Evolutionary conservation across 2,329 filamentous ascomycete species (phyloP), one percentile per base, ranked within the genome.

Genomic region (Colletotrichum karsti): DNA sequence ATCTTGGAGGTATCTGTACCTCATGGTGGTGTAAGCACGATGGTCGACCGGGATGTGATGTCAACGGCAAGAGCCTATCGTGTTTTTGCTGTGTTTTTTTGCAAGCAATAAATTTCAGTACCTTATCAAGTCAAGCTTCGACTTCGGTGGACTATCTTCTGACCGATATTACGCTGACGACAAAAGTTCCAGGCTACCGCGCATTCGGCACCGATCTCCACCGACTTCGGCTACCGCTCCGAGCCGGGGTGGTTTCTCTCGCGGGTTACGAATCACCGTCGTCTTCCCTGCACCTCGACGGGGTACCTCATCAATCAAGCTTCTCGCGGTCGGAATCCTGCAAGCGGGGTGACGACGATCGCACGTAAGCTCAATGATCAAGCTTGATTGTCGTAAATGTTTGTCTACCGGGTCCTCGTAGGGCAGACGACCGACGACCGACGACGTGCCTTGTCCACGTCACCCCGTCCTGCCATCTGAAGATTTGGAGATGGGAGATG

Each of bases 121-220:
- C 50, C 24, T 28, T 35, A 6, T 53, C 22, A 53, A 33, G 18
- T 35, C 50, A 24, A 18, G 24, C 28, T 26, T 1, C 15, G n/a
- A n/a, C 41, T 33, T 58, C 41, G 22, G 46, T 62, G 65, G 60
- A 54, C 53, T 46, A 57, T 39, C 51, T 30, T 65, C 30, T 37
- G 22, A n/a, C 64, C 64, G 64, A 64, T 65, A 39, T 54, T 65
- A 65, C 53, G 37, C 46, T 57, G 46, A 68, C 65, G 65, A 65
- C 65, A 68, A 65, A 64, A 68, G 65, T 65, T 4, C 65, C 35
- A 30, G 15, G 24, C 44, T 8, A 10, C 20, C 22, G n/a, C 30
- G 30, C 30, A 26, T 55, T 26, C 30, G 18, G 15, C 35, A 13
- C 26, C 28, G 18, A 5, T 7, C 26, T 13, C 35, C 28, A 30